Percentiles rank a stretch among this genome's conserved stretches.
Evolutionary conservation across 345 rosid species (phyloP).

Genomic region (Eutrema heterophyllum): DNA sequence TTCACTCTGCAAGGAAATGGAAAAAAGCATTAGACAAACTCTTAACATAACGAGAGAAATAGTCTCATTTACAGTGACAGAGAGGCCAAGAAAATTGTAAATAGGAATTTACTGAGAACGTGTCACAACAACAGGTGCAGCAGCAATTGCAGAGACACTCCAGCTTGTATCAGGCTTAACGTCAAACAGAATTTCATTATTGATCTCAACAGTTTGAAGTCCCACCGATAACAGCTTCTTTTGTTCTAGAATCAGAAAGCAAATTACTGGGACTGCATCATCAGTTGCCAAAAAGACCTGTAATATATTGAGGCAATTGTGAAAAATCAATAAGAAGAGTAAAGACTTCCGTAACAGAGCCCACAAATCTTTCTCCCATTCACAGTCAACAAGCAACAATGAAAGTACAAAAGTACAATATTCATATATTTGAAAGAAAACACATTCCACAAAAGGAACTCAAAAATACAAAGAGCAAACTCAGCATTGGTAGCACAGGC

Average conservation of each 20-base stretch:
- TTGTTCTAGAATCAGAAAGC: conserved; percentile 87
- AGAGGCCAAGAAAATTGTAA: background rate
- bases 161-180: conserved; percentile 85
- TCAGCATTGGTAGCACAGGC: background rate
- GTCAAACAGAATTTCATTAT: conserved; percentile 65
- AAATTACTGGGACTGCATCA: conserved; percentile 69
- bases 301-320: conserved; percentile 11
- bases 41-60: background rate
- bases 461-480: background rate
- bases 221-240: conserved; percentile 75
- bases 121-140: conserved; percentile 79
- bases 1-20: conserved; percentile 48
- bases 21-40: background rate
- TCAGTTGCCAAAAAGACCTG: conserved; percentile 94
- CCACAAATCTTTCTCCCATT: background rate
- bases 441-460: background rate
- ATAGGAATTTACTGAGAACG: conserved; percentile 58
- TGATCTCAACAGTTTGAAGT: conserved; percentile 77
- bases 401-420: background rate
- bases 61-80: conserved; percentile 3
- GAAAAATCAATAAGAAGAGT: conserved; percentile 2
- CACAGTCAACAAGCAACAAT: background rate
- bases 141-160: conserved; percentile 85
- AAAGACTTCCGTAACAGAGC: conserved; percentile 5
- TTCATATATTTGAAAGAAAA: background rate